Evolutionary conservation across 257 asterid species (phyloP), one percentile per base, ranked within the genome.

Genomic region (Primulina tabacum): DNA sequence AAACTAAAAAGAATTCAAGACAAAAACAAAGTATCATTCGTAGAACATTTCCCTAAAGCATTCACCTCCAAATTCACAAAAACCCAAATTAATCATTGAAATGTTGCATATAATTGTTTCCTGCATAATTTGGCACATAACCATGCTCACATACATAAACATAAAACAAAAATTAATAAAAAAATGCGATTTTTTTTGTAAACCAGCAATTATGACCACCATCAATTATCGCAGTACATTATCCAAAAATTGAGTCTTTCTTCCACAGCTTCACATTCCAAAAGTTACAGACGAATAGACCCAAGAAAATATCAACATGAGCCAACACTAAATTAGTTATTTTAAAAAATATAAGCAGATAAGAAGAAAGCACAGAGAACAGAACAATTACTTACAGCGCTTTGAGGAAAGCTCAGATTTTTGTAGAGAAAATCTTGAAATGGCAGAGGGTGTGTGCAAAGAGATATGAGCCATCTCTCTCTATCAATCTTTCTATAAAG

Each of bases 391-490:
- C 87, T 76, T 74, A 88, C 90, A 53, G 62, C 69, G 83, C 53
- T 70, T 82, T 16, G 85, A 64, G 34, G 78, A 78, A 68, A 81
- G 63, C 30, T 72, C 78, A 73, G 82, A 74, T 62, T 79, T 75
- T 69, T 78, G 83, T 58, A 59, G 58, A 53, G 82, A 62, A 77
- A 85, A 84, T 14, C 70, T 69, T 12, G 84, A 72, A 14, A 86
- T 75, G 55, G 92, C 88, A 53, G 90, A 82, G 57, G 82, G 74
- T 12, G 78, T 24, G 18, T 65, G 82, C 35, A 81, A 75, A 62
- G 87, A 86, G 81, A 90, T 85, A 69, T 87, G 92, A 75, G 88
- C 86, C 92, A 90, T 90, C 79, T 64, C 73, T 40, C 75, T 53
- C 74, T 18, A 43, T 11, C 53, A 12, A 43, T 61, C 75, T 64